Evolutionary conservation across 768 basidiomycete genomes (phyloP).

Genomic region (Suillus subalutaceus): DNA sequence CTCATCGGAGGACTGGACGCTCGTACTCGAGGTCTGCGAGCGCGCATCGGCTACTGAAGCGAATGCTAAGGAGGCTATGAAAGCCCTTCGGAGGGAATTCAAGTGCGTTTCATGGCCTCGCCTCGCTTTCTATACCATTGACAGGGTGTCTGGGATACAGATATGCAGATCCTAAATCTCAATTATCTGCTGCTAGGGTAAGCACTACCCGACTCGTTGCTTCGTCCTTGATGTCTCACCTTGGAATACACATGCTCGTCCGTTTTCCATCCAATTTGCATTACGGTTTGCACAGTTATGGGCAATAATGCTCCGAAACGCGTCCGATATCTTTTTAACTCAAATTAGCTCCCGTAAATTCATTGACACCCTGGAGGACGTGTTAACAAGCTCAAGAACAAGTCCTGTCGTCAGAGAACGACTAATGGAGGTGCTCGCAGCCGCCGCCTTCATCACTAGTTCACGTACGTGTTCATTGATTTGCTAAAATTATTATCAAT

Average conservation of each 20-base stretch:
- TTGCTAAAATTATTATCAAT: neutral
- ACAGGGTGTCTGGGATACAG: constrained; percentile 33
- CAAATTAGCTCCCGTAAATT: constrained; percentile 79
- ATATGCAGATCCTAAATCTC: constrained; percentile 74
- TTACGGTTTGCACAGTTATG: constrained; percentile 56
- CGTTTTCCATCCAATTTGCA: constrained; percentile 4
- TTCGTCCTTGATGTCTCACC: constrained; percentile 5
- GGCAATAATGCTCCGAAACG: constrained; percentile 90
- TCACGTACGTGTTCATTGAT: constrained; percentile 21
- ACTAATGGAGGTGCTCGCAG: constrained; percentile 78
- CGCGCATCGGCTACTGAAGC: constrained; percentile 71
- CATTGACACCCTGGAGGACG: constrained; percentile 75
- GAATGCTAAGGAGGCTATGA: constrained; percentile 83
- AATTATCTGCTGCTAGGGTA: constrained; percentile 77
- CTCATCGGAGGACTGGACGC: constrained; percentile 78
- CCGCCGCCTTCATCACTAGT: constrained; percentile 61
- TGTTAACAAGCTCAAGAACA: constrained; percentile 62
- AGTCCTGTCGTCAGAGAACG: constrained; percentile 82
- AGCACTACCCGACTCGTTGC: constrained; percentile 25
- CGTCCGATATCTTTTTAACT: constrained; percentile 67
- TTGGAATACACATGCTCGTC: neutral
- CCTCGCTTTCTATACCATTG: constrained; percentile 12
- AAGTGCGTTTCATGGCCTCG: constrained; percentile 50
- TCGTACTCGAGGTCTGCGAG: constrained; percentile 87
- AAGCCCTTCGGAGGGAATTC: constrained; percentile 83